Percentiles rank a stretch among this genome's conserved stretches.
Evolutionary conservation across 2,329 filamentous ascomycete genomes (phyloP).

Genomic region (Fusarium oligoseptatum): DNA sequence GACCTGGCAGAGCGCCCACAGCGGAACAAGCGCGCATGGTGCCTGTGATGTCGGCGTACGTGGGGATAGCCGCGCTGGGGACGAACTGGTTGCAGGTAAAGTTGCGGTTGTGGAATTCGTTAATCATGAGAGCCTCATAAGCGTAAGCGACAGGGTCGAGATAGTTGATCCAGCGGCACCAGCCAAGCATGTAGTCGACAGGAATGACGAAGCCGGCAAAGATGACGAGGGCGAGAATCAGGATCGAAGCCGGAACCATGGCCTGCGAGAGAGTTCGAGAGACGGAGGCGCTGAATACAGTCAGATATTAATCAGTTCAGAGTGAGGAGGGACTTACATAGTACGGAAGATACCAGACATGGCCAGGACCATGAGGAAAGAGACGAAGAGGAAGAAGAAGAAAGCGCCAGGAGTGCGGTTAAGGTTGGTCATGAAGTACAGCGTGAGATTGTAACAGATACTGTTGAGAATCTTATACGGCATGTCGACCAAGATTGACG

Average conservation of each 20-base stretch:
- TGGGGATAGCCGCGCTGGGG: conserved; percentile 43
- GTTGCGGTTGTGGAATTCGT: conserved; percentile 67
- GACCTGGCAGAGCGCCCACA: conserved; percentile 62
- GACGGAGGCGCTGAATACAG: conserved; percentile 41
- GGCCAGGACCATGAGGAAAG: conserved; percentile 67
- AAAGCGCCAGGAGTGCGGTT: conserved; percentile 59
- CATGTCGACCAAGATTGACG: conserved; percentile 57
- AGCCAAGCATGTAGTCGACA: conserved; percentile 67
- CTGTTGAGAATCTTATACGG: conserved; percentile 58
- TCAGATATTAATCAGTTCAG: no score
- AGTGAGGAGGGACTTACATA: conserved; percentile 38
- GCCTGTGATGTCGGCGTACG: conserved; percentile 46
- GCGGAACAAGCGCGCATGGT: conserved; percentile 60
- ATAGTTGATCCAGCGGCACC: conserved; percentile 78
- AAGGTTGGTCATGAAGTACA: conserved; percentile 64
- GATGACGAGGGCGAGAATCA: conserved; percentile 52
- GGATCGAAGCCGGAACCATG: conserved; percentile 57
- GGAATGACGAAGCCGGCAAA: conserved; percentile 65
- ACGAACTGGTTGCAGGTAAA: conserved; percentile 44
- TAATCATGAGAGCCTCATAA: conserved; percentile 75
- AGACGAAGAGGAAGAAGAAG: conserved; percentile 61
- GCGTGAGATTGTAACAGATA: conserved; percentile 58
- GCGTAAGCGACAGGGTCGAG: conserved; percentile 75
- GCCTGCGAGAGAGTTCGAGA: conserved; percentile 69
- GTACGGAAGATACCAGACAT: conserved; percentile 74